Evolutionary conservation across 495 filamentous ascomycete genomes (phyloP).

Genomic region (Trichodelitschia bisporula): DNA sequence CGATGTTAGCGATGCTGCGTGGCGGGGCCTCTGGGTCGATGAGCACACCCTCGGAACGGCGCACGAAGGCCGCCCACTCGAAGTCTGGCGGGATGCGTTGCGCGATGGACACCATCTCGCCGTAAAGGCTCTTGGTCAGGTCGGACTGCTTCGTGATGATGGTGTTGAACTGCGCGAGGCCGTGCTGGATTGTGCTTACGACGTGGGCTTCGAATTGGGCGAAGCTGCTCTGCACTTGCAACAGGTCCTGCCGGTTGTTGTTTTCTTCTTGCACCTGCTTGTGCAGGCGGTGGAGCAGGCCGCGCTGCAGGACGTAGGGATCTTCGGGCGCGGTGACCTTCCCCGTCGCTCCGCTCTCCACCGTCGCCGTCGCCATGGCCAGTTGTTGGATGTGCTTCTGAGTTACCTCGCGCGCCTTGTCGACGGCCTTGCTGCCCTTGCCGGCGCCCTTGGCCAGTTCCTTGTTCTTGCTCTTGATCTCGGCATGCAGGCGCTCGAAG

Average conservation of each 20-base stretch:
- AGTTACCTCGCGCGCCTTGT: slow-evolving; percentile 62
- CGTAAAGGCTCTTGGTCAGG: slow-evolving; percentile 50
- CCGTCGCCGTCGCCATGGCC: slow-evolving; percentile 53
- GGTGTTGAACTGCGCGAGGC: slow-evolving; percentile 55
- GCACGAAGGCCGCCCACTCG: slow-evolving; percentile 69
- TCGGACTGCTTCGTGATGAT: slow-evolving; percentile 60
- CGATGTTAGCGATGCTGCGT: slow-evolving; percentile 42
- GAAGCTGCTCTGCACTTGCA: slow-evolving; percentile 74
- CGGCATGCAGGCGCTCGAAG: slow-evolving; percentile 73
- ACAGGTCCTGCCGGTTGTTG: slow-evolving; percentile 70
- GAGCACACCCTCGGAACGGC: slow-evolving; percentile 41
- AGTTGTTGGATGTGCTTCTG: slow-evolving; percentile 94
- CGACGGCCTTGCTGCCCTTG: slow-evolving; percentile 69
- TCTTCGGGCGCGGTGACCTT: slow-evolving; percentile 47
- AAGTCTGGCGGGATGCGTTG: slow-evolving; percentile 73
- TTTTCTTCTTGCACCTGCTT: slow-evolving; percentile 91
- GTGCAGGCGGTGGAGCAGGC: slow-evolving; percentile 57
- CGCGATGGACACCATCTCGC: slow-evolving; percentile 52
- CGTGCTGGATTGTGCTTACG: slow-evolving; percentile 55
- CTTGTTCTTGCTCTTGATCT: slow-evolving; percentile 88
- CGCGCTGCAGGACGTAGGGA: slow-evolving; percentile 68
- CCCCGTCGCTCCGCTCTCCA: slow-evolving; percentile 42
- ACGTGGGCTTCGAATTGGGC: slow-evolving; percentile 71
- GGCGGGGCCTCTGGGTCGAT: slow-evolving; percentile 54
- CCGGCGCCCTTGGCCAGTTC: slow-evolving; percentile 63